Evolutionary conservation across 192 early-diverging fungal genomes (phyloP), one percentile per base, ranked within the genome.

Genomic region (Podila epigama): DNA sequence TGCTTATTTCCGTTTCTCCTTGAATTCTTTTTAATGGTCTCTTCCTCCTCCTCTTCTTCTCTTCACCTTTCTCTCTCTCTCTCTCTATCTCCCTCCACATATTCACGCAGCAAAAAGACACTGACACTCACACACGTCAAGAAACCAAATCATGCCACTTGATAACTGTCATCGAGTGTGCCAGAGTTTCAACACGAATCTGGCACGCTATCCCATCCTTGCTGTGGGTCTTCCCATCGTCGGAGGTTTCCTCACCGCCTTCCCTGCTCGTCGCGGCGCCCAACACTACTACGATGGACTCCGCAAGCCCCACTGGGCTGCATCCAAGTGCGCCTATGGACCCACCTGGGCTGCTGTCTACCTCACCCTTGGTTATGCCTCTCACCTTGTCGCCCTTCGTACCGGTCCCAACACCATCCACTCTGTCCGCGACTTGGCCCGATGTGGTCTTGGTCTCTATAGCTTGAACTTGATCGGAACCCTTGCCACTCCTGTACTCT

Each of bases 311-410:
- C 27, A 48, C 9, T 77, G 73, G 73, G 73, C 73, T 51, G 55
- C 73, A 1, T 66, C 66, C 1, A 44, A 41, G 7, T 50, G 60
- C 13, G 36, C 33, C n/a, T 77, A 59, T 54, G 60, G 60, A 28
- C 73, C 73, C 5, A 52, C 51, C 16, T 77, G 73, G 73, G 60
- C 73, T 1, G 60, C 50, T 7, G 32, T 77, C 25, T 77, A 77
- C 56, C 27, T 77, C 48, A 58, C 73, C n/a, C 39, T 77, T 10
- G 73, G 73, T 6, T 77, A 77, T 64, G 73, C 73, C 5, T 77
- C 73, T 3, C 73, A 77, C 51, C 41, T 77, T 44, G 73, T 77
- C 7, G 65, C 73, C 12, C 65, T 77, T 7, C 59, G 64, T 13
- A 68, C 73, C 11, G 66, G 73, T 28, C 73, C 73, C 32, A 68